phyloP scores from a whole-genome alignment of 1,284 basidiomycete genomes.

The Sporisorium reilianum region DNA sequence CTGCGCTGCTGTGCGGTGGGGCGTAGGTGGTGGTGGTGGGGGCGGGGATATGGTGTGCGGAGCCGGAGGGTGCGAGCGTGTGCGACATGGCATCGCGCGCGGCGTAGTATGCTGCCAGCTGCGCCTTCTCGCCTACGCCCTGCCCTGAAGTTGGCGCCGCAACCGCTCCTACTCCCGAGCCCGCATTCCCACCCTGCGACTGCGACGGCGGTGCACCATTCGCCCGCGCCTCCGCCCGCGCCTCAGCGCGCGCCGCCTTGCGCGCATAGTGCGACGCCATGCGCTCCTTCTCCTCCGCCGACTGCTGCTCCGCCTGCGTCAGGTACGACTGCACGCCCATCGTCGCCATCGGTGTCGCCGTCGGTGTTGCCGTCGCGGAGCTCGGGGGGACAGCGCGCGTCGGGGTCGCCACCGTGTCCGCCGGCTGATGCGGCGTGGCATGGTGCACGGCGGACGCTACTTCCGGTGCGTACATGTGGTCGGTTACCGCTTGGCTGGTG shows the following conservation, averaged over 20 bases:
- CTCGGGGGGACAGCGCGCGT: conserved; percentile 2
- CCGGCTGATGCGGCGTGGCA: conserved; percentile 40
- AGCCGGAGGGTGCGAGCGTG: conserved; percentile 9
- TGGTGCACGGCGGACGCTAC: conserved; percentile 41
- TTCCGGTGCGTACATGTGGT: conserved; percentile 27
- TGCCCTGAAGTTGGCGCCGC: too few species aligned
- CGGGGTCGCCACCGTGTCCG: conserved; percentile 28
- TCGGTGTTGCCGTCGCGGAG: background rate
- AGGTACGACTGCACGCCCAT: conserved; percentile 28
- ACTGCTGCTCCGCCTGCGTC: conserved; percentile 45
- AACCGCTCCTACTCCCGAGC: background rate
- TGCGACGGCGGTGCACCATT: background rate
- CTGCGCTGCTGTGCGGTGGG: background rate
- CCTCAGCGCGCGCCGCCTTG: conserved; percentile 40
- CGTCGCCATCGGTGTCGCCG: background rate
- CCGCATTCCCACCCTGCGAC: background rate
- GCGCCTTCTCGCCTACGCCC: conserved; percentile 51
- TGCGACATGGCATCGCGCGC: conserved; percentile 41
- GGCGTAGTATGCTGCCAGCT: conserved; percentile 50
- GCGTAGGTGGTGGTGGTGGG: background rate
- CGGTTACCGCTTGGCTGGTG: background rate
- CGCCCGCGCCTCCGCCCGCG: conserved; percentile 21
- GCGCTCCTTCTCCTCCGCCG: conserved; percentile 43
- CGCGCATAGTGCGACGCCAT: conserved; percentile 47
- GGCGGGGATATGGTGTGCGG: conserved; percentile 2